Evolutionary conservation across 495 filamentous ascomycete genomes (phyloP), one percentile per base, ranked within the genome.

Genomic region (Aspergillus haitiensis): DNA sequence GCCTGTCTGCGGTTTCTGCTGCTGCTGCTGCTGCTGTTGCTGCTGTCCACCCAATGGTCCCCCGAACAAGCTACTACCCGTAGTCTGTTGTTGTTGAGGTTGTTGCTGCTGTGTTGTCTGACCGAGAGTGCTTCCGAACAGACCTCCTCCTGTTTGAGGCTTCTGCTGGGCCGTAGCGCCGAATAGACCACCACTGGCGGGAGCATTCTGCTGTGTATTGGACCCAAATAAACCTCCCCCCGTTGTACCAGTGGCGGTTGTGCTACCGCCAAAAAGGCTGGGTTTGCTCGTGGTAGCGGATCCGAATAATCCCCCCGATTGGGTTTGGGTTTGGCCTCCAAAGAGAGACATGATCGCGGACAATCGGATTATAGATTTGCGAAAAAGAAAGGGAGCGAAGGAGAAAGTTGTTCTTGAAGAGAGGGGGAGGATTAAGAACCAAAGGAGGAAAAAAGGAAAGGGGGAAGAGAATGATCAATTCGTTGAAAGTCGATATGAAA

Each of bases 11-110:
- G 77, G 78, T 63, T 81, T 76, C 53, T 78, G 77, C 59, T 74
- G 73, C 51, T 78, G 74, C 39, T 76, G 72, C 42, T 64, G 63
- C 63, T 77, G 78, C 42, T 64, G 63, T 62, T 77, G 78, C 15
- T 72, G 65, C 55, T 73, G 72, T 59, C 67, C 70, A 45, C 60
- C 60, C 45, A 55, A 56, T 16, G 31, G 31, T 18, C 40, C 58
- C 53, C 74, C 76, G 61, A 83, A 82, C 16, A 82, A 51, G 47
- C 71, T 63, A 33, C 67, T 69, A 47, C 44, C n/a, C 61, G 54
- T 52, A 36, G 59, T 47, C 52, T 67, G 62, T 55, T 68, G 71
- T 40, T 51, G 48, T 12, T 32, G 48, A 12, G 32, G 48, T 10
- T 59, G 61, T 47, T 51, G 56, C 55, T 67, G 64, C 57, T 70